Base-by-base conservation (phyloP, 2,329 filamentous ascomycete genomes). In the Fusarium transvaalense region DNA sequence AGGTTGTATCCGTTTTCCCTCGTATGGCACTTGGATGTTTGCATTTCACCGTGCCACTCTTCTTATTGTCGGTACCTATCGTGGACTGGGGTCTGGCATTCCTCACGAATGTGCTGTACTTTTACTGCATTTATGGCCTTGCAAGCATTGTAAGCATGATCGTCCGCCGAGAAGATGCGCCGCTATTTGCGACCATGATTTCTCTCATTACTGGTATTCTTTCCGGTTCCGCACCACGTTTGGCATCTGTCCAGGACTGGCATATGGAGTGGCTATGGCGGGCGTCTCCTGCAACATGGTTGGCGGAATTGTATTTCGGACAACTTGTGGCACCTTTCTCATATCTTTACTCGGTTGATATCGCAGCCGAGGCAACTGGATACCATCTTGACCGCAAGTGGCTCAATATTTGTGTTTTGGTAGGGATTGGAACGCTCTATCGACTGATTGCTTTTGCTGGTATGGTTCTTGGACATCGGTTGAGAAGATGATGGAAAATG, bases 101-200 rank as follows among this genome's bases (percentile, higher is more conserved):
- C 71, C 54, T 79, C 15, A 81, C 80, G 9, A 88, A 88, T 57
- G 69, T 88, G 45, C 63, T 83, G 12, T 88, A 88, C 75, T 88
- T 87, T 69, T 89, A 84, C 76, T 84, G 83, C 69, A 85, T 88
- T 51, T 88, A 88, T 72, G 85, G 86, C 0, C 78, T 88, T 9
- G 82, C 86, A 0, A 84, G 81, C 34, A 76, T 80, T 31, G 75
- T 88, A 17, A 85, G 82, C 58, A 87, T 88, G 84, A 69, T 88
- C 2, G 81, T 83, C 23, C 81, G 83, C 21, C 77, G 86, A 10
- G 86, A 89, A 73, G 84, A 88, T 61, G 86, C 85, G 0, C 86
- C 86, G 0, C 76, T 89, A 1, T 75, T 88, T 9, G 84, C 86
- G 2, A 85, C 86, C 12, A 85, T 89, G 80, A 76, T 83, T 32